These are phyloP conservation scores for Calonectria hawksworthii DNA, from an alignment of 2,329 filamentous ascomycete genomes.

Conservation along the genomic window DNA sequence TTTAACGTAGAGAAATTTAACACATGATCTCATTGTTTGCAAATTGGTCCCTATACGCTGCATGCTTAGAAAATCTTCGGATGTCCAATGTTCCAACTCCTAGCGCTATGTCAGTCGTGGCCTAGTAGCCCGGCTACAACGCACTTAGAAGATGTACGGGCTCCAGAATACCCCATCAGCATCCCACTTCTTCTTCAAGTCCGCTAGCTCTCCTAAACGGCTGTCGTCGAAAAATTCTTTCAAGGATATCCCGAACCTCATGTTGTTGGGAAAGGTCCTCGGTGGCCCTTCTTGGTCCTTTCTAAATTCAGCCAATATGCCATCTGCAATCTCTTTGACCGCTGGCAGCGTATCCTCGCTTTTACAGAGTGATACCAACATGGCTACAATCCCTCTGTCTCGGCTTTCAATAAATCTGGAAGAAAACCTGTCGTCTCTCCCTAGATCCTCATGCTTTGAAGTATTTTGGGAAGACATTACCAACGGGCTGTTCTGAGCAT, in stretches of 20 bases:
- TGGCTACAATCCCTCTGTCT: constrained; percentile 31
- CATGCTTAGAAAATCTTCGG: no score
- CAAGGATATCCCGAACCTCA: constrained; percentile 36
- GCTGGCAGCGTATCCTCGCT: constrained; percentile 27
- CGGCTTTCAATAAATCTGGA: constrained; percentile 39
- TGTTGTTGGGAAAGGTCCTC: constrained; percentile 40
- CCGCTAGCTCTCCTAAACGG: constrained; percentile 32
- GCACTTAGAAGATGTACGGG: constrained; percentile 29
- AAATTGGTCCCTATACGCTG: no score
- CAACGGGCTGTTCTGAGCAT: constrained; percentile 32
- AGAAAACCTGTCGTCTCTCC: neutral
- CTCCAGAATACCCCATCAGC: constrained; percentile 45
- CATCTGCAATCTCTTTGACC: constrained; percentile 16
- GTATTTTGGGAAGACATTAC: constrained; percentile 36
- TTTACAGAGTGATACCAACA: constrained; percentile 29
- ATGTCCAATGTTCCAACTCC: neutral
- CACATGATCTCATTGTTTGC: no score
- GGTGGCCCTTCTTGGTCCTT: constrained; percentile 22
- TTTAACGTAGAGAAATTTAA: neutral
- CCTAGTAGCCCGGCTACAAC: neutral
- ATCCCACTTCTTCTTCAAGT: constrained; percentile 45
- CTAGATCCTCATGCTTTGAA: constrained; percentile 20
- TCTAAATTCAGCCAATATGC: constrained; percentile 28
- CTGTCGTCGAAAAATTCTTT: constrained; percentile 37
- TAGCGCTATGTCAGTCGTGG: neutral